Percentiles rank a stretch among this genome's conserved stretches.
phyloP scores from a whole-genome alignment of 345 rosid species.

The Melaleuca alternifolia region DNA sequence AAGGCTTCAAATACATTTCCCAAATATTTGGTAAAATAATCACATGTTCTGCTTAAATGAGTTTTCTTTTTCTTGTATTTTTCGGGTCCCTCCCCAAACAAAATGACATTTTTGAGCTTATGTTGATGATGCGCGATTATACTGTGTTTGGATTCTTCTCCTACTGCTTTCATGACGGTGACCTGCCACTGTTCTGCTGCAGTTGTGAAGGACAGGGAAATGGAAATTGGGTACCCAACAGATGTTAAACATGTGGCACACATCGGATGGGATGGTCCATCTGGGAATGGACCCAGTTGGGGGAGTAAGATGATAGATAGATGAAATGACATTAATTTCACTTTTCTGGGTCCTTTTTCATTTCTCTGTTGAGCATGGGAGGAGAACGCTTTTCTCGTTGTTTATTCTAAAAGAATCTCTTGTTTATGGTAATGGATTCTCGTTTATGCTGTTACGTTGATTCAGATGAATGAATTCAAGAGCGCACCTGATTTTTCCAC shows the following conservation, averaged over 20 bases:
- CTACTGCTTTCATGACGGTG: background rate
- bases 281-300: slow-evolving; percentile 79
- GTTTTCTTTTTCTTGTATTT: background rate
- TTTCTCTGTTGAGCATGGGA: background rate
- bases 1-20: slow-evolving; percentile 77
- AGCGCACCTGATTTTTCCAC: slow-evolving; percentile 57
- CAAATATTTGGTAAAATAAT: slow-evolving; percentile 60
- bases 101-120: background rate
- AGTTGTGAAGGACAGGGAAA: slow-evolving; percentile 69
- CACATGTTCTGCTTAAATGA: background rate
- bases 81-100: background rate
- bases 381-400: background rate
- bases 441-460: background rate
- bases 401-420: background rate
- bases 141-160: background rate
- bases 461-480: slow-evolving; percentile 85
- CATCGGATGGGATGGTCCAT: slow-evolving; percentile 75
- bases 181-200: slow-evolving; percentile 1
- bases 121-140: background rate
- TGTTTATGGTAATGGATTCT: background rate
- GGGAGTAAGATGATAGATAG: slow-evolving; percentile 25
- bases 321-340: background rate
- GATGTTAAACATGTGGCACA: slow-evolving; percentile 95
- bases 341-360: background rate
- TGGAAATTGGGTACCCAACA: slow-evolving; percentile 90